Evolutionary conservation across 1,284 basidiomycete genomes (phyloP), one percentile per base, ranked within the genome.

Genomic region (Ceratobasidium sp.): DNA sequence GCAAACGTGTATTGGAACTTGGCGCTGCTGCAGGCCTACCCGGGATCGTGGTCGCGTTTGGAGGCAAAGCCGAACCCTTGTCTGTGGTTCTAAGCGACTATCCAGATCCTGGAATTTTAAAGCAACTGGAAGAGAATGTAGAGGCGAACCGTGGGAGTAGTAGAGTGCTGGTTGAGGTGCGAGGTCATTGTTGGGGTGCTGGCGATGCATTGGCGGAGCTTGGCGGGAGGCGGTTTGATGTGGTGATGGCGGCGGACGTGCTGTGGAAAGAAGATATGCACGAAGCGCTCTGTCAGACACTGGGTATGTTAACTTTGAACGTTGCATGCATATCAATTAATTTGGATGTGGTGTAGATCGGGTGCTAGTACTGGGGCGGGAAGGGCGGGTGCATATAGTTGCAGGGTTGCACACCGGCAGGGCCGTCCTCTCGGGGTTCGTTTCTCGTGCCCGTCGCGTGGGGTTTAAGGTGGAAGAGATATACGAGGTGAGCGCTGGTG

Each of bases 21-120:
- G 73, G 74, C 12, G 74, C 74, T 58, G 73, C 54, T 12, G 61
- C 73, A 3, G 74, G 74, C 21, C 46, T 75, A 18, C 73, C 73
- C 48, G 73, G 74, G 16, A 54, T 75, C n/a, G 46, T 66, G 9
- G 42, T 30, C 11, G 72, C 73, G 16, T 74, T 54, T 59, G 59
- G 58, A n/a, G 28, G 23, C 46, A n/a, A n/a, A 30, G 25, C 23
- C 30, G 42, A 48, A 25, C 67, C 67, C 25, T 42, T 28, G 46
- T 42, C 63, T 23, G 69, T 75, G 25, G 67, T 71, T 28, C 33
- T 73, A 40, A 74, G 56, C 44, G 74, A 75, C 67, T 75, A 75
- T 63, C 74, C 74, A 5, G 74, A 75, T 60, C 56, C 56, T 12
- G 42, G 58, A 4, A 75, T 75, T 21, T 49, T 73, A n/a, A 23